phyloP scores from a whole-genome alignment of 495 filamentous ascomycete species.

The Lineolata rhizophorae region DNA sequence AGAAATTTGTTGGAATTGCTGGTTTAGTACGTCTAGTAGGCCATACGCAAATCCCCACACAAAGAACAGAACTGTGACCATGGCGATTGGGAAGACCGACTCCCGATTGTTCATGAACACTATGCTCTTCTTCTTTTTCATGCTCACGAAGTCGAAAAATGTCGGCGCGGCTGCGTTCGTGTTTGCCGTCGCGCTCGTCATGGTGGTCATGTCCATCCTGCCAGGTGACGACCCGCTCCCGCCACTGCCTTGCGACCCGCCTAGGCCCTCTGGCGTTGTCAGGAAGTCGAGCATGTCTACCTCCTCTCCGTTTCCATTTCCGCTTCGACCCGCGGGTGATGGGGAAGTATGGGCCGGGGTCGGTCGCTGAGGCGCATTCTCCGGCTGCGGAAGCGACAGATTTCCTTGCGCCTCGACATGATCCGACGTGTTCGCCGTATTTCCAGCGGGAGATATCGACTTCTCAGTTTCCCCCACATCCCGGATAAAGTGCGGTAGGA shows the following conservation, averaged over 20 bases:
- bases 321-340: neutral
- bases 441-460: conserved; percentile 3
- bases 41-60: conserved; percentile 24
- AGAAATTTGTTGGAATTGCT: conserved; percentile 17
- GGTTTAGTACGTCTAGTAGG: conserved; percentile 19
- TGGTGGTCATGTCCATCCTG: conserved; percentile 2
- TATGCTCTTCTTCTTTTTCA: conserved; percentile 59
- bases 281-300: conserved; percentile 37
- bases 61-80: conserved; percentile 23
- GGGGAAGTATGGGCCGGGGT: neutral
- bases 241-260: conserved; percentile 8
- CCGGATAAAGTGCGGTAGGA: conserved; percentile 50
- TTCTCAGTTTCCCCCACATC: conserved; percentile 19
- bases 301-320: conserved; percentile 7
- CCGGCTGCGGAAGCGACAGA: neutral
- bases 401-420: neutral
- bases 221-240: conserved; percentile 1
- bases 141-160: conserved; percentile 74
- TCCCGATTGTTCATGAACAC: conserved; percentile 17
- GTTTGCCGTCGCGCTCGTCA: conserved; percentile 16
- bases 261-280: conserved; percentile 27
- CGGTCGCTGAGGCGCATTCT: neutral
- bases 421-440: neutral
- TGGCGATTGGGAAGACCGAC: conserved; percentile 18
- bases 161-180: too few relatives aligned